These are phyloP conservation scores for Mycena haematopus DNA, from an alignment of 768 basidiomycete genomes.

Conservation along the genomic window DNA sequence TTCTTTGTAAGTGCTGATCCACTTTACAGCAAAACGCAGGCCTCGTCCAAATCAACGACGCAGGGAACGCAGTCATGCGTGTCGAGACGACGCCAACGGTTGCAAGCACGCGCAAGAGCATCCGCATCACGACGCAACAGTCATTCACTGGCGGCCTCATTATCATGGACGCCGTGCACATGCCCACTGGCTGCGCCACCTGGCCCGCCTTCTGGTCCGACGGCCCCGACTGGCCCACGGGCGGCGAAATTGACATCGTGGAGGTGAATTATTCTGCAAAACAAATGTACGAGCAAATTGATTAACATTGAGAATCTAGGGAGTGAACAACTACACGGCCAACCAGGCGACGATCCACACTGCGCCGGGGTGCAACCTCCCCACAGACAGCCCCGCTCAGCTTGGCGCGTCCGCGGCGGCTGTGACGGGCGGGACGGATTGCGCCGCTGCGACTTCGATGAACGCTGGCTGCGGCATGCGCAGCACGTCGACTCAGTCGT, in stretches of 20 bases:
- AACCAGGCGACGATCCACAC: constrained; percentile 89
- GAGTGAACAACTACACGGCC: constrained; percentile 79
- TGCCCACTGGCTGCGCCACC: constrained; percentile 75
- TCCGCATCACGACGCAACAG: constrained; percentile 74
- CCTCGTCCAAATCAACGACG: constrained; percentile 68
- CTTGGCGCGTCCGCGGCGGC: constrained; percentile 63
- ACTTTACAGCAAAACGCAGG: constrained; percentile 56
- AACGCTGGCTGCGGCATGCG: constrained; percentile 87
- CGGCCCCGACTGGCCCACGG: constrained; percentile 67
- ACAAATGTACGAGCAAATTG: no score
- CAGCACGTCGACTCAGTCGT: constrained; percentile 63
- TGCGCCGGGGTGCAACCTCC: constrained; percentile 68
- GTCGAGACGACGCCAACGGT: constrained; percentile 85
- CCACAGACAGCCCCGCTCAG: constrained; percentile 50
- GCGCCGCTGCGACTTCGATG: constrained; percentile 69
- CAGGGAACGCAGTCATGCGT: constrained; percentile 84
- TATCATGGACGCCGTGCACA: constrained; percentile 71
- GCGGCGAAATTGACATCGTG: constrained; percentile 53
- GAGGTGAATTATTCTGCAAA: constrained; percentile 33
- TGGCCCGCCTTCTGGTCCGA: constrained; percentile 56
- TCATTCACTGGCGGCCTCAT: constrained; percentile 60
- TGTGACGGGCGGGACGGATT: constrained; percentile 74
- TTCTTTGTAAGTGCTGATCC: constrained; percentile 9
- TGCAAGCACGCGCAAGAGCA: constrained; percentile 69
- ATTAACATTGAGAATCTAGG: constrained; percentile 49